These are phyloP conservation scores for Leishmania lainsoni DNA, from an alignment of 208 protist species.

Conservation along the genomic window DNA sequence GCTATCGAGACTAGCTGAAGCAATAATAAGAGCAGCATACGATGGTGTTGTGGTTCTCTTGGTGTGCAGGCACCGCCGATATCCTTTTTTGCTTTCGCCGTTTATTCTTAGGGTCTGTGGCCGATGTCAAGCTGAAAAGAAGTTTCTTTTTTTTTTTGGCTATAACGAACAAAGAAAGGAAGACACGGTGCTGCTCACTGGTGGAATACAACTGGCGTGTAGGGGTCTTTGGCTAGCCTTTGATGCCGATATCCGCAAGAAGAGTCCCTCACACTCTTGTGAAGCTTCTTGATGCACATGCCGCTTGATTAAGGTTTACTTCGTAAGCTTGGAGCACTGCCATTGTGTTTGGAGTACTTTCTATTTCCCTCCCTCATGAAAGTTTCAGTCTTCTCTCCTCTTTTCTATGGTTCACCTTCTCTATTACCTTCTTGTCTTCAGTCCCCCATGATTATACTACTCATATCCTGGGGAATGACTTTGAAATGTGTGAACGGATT, in stretches of 20 bases:
- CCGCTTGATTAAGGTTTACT: not conserved
- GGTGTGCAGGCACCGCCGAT: not conserved
- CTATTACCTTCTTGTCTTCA: not conserved
- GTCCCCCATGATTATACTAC: not conserved
- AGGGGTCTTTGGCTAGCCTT: not conserved
- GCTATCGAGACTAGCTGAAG: conserved; percentile 22
- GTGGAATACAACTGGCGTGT: not conserved
- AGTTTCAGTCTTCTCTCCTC: not conserved
- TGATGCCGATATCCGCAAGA: not conserved
- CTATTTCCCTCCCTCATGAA: not conserved
- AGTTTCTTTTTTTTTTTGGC: not conserved
- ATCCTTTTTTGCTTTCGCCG: conserved; percentile 7
- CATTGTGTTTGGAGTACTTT: not conserved
- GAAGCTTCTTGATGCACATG: not conserved
- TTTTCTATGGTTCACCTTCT: conserved; percentile 13
- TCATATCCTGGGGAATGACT: not conserved
- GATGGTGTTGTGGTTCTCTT: not conserved
- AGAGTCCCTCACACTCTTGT: not conserved
- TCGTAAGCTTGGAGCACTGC: too few relatives aligned
- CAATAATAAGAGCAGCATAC: not conserved
- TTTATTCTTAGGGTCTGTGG: not conserved
- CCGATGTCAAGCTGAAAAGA: not conserved
- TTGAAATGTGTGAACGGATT: not conserved
- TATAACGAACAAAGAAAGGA: not conserved
- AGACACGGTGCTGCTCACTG: not conserved